A percentile compares a stretch with the other conserved stretches of the same genome.
phyloP scores from a whole-genome alignment of 805 yeast species.

The Candida peoriensis region DNA sequence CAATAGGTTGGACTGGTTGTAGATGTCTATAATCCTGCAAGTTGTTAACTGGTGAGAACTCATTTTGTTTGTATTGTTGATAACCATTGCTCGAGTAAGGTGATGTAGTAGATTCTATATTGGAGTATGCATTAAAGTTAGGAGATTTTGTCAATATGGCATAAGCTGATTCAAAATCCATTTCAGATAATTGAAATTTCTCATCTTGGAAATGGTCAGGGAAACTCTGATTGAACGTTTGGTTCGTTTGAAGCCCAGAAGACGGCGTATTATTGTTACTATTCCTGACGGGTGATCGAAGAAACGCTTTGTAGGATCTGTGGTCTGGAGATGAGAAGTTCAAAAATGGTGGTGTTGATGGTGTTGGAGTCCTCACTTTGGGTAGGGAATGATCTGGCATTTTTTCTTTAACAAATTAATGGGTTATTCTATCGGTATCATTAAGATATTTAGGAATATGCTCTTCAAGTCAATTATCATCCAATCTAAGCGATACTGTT shows the following conservation, averaged over 20 bases:
- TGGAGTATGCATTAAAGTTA: conserved; percentile 4
- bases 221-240: conserved; percentile 3
- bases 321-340: conserved; percentile 12
- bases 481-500: too few species aligned
- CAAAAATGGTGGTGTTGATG: conserved; percentile 12
- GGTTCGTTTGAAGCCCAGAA: conserved; percentile 1
- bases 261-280: too few species aligned
- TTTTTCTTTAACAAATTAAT: too few species aligned
- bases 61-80: not conserved
- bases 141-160: conserved; percentile 23
- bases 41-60: not conserved
- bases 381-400: too few species aligned
- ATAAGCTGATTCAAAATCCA: conserved; percentile 26
- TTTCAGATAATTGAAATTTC: conserved; percentile 12
- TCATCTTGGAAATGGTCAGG: conserved; percentile 1
- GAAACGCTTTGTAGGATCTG: not conserved
- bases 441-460: too few species aligned
- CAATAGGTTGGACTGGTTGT: too few species aligned
- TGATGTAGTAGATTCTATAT: not conserved
- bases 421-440: too few species aligned
- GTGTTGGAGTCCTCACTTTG: conserved; percentile 5
- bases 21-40: too few species aligned
- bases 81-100: not conserved
- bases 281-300: conserved; percentile 2
- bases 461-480: too few species aligned